These are phyloP conservation scores for Kalmanozyma brasiliensis DNA, from an alignment of 1,284 basidiomycete genomes.

Conservation along the genomic window DNA sequence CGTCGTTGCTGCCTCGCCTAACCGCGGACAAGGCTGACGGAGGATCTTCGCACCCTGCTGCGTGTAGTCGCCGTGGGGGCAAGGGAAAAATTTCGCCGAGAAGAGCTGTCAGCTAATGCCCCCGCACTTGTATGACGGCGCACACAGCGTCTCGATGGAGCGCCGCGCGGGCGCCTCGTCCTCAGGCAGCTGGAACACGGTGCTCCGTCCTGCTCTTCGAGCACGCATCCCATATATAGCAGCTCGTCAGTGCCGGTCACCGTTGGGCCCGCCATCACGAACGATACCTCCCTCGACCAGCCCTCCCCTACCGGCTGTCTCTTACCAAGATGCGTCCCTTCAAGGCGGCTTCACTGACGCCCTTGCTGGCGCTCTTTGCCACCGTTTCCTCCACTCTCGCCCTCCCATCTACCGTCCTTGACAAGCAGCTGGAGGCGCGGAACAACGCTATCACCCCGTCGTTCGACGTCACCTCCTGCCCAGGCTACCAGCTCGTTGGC, in stretches of 20 bases:
- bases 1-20: background rate
- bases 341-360: slow-evolving; percentile 37
- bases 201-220: too few relatives aligned
- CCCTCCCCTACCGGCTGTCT: background rate
- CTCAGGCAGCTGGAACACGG: too few relatives aligned
- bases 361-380: slow-evolving; percentile 23
- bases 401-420: slow-evolving; percentile 24
- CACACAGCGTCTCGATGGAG: background rate
- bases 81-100: slow-evolving; percentile 7
- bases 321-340: slow-evolving; percentile 26
- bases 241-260: too few relatives aligned
- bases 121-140: background rate
- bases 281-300: slow-evolving; percentile 2
- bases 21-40: background rate
- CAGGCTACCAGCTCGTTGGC: slow-evolving; percentile 51
- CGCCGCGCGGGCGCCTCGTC: slow-evolving; percentile 1
- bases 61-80: slow-evolving; percentile 4
- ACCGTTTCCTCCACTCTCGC: slow-evolving; percentile 14
- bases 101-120: slow-evolving; percentile 13
- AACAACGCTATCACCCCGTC: slow-evolving; percentile 31
- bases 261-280: too few relatives aligned
- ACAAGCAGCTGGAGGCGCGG: slow-evolving; percentile 28
- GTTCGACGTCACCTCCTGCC: slow-evolving; percentile 40
- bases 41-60: background rate
- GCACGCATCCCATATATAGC: too few relatives aligned